Conservation (phyloP, 2,329 filamentous ascomycete genomes). For the Fusarium stilboides region DNA sequence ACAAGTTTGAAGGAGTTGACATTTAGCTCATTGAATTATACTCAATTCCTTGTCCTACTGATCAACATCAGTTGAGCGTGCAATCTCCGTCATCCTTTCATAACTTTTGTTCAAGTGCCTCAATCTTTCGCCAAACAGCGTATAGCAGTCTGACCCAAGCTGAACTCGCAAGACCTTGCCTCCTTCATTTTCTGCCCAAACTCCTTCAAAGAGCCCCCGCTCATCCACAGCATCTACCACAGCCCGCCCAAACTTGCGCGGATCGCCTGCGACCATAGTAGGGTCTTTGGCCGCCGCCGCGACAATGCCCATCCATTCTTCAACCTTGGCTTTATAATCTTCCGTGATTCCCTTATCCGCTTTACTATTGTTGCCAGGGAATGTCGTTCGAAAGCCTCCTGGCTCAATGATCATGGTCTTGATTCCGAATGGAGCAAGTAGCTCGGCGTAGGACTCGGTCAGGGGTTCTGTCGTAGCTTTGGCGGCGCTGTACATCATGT, state of each 20-base stretch:
- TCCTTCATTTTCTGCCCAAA: neutral
- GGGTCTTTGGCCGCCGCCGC: constrained; percentile 8
- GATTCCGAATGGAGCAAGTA: constrained; percentile 17
- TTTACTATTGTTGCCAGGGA: constrained; percentile 8
- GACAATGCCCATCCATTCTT: constrained; percentile 14
- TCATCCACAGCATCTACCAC: constrained; percentile 4
- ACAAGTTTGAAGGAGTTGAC: no score
- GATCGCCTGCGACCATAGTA: constrained; percentile 16
- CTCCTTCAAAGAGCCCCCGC: neutral
- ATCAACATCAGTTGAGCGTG: constrained; percentile 2
- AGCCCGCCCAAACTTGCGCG: constrained; percentile 10
- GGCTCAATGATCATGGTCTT: constrained; percentile 26
- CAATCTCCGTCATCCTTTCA: constrained; percentile 6
- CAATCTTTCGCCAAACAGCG: constrained; percentile 1
- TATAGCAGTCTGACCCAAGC: constrained; percentile 19
- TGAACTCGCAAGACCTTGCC: constrained; percentile 5
- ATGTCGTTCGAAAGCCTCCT: constrained; percentile 21
- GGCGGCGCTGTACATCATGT: constrained; percentile 25
- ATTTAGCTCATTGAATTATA: no score
- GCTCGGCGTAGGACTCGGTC: constrained; percentile 20
- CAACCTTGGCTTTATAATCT: constrained; percentile 6
- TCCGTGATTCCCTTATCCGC: constrained; percentile 9
- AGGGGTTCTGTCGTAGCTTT: constrained; percentile 16
- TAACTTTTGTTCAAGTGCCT: neutral
- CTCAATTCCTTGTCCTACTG: no score